These are phyloP conservation scores for Coprinopsis cinerea DNA, from an alignment of 768 basidiomycete species.

Conservation along the genomic window DNA sequence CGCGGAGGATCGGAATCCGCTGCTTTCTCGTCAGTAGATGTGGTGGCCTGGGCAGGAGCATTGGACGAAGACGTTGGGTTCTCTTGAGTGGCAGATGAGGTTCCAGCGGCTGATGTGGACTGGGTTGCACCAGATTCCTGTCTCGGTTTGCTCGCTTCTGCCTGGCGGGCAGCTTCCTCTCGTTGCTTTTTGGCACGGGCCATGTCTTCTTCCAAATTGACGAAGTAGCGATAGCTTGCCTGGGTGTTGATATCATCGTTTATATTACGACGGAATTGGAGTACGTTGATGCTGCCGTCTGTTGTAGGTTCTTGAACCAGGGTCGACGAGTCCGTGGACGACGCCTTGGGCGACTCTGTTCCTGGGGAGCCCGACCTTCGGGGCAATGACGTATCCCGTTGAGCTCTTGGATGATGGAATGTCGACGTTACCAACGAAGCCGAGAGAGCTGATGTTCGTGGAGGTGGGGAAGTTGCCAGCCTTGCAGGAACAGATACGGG, in stretches of 20 bases:
- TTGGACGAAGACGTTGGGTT: constrained; percentile 13
- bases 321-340: constrained; percentile 29
- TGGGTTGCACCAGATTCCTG: constrained; percentile 15
- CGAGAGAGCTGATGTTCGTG: constrained; percentile 57
- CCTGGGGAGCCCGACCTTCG: constrained; percentile 18
- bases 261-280: constrained; percentile 34
- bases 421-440: constrained; percentile 58
- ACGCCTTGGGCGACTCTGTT: constrained; percentile 18
- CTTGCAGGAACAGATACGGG: constrained; percentile 40
- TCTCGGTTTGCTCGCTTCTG: constrained; percentile 11
- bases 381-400: constrained; percentile 15
- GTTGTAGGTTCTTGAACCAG: constrained; percentile 21
- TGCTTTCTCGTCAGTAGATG: constrained; percentile 12
- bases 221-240: constrained; percentile 40
- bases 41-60: constrained; percentile 14
- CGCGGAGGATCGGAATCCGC: constrained; percentile 18
- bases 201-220: constrained; percentile 39
- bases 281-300: constrained; percentile 30
- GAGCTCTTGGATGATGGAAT: constrained; percentile 47
- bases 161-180: constrained; percentile 7
- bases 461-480: constrained; percentile 31
- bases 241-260: constrained; percentile 38
- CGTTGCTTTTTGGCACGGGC: constrained; percentile 22
- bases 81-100: constrained; percentile 13
- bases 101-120: constrained; percentile 21